Base-by-base conservation (phyloP, 768 basidiomycete genomes). In the Phylloporus scabripes region DNA sequence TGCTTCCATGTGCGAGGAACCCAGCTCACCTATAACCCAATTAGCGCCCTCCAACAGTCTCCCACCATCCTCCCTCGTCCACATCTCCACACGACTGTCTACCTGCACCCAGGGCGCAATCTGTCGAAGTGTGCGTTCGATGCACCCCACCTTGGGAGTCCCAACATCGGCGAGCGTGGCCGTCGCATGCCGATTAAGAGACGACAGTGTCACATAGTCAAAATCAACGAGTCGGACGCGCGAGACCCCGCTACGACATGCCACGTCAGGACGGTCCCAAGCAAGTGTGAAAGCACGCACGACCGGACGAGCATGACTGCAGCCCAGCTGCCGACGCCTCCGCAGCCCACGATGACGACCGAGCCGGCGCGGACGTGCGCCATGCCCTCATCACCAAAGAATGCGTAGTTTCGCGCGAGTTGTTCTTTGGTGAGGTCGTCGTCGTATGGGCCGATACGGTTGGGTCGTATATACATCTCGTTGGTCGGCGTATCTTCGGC, bases 291-390 rank as follows among this genome's bases (percentile, higher is more conserved):
- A 26, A 32, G 20, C 24, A 80, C 89, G 63, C 61, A 93, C 88
- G 92, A 93, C 64, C 93, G 73, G 39, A 82, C 85, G 23, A 92
- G 80, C 95, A 95, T 95, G 28, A 95, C 80, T 14, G 93, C 92
- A 32, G 84, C 88, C 90, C 92, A 95, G 61, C 90, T 93, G 0
- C 96, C 96, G 0, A 99, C 96, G 2, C 96, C 95, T 50, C 96
- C 96, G 56, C 93, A 92, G 6, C 96, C 96, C 3, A 99, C 85
- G 17, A 98, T 72, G 15, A 91, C 92, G 1, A 97, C 93, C 5
- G 74, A 79, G 11, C 82, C 80, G 8, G 73, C 61, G 45, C 96
- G 76, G 45, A 98, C 76, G 61, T 80, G 83, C 9, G 70, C 65
- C 90, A 97, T 95, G 34, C 81, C 81, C 31, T 92, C 87, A 28